Percentiles rank a stretch among this genome's conserved stretches.
Evolutionary conservation across 2,329 filamentous ascomycete genomes (phyloP).

Genomic region (Diaporthe capsici): DNA sequence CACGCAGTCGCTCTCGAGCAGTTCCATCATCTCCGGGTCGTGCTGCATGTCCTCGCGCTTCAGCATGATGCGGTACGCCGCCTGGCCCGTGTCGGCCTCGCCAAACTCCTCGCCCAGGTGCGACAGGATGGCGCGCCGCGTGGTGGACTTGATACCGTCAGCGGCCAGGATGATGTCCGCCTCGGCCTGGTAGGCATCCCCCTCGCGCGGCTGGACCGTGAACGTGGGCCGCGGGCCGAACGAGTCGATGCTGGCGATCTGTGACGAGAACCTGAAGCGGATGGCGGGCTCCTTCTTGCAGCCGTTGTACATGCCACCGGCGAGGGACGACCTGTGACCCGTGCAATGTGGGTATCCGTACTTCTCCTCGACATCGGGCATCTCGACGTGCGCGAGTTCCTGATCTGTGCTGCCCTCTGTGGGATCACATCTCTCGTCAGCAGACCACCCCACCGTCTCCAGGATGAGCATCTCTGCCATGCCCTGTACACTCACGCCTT

Average conservation of each 20-base stretch:
- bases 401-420: slow-evolving; percentile 76
- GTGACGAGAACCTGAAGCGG: slow-evolving; percentile 76
- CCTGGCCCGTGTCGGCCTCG: slow-evolving; percentile 79
- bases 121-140: slow-evolving; percentile 67
- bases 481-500: slow-evolving; percentile 62
- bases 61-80: slow-evolving; percentile 85
- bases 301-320: slow-evolving; percentile 77
- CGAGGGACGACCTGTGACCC: slow-evolving; percentile 81
- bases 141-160: slow-evolving; percentile 69
- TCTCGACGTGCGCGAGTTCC: slow-evolving; percentile 79
- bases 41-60: slow-evolving; percentile 73
- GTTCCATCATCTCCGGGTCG: slow-evolving; percentile 76
- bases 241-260: slow-evolving; percentile 68
- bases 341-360: slow-evolving; percentile 86
- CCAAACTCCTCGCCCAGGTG: slow-evolving; percentile 65
- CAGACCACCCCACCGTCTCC: background rate
- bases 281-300: slow-evolving; percentile 74
- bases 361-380: slow-evolving; percentile 75
- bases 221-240: slow-evolving; percentile 74
- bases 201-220: slow-evolving; percentile 69
- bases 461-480: background rate
- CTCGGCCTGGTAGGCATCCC: slow-evolving; percentile 67
- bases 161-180: slow-evolving; percentile 67
- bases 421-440: slow-evolving; percentile 8
- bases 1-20: slow-evolving; percentile 77